Conservation (phyloP, 495 filamentous ascomycete genomes). For the Aspergillus kassunensis region DNA sequence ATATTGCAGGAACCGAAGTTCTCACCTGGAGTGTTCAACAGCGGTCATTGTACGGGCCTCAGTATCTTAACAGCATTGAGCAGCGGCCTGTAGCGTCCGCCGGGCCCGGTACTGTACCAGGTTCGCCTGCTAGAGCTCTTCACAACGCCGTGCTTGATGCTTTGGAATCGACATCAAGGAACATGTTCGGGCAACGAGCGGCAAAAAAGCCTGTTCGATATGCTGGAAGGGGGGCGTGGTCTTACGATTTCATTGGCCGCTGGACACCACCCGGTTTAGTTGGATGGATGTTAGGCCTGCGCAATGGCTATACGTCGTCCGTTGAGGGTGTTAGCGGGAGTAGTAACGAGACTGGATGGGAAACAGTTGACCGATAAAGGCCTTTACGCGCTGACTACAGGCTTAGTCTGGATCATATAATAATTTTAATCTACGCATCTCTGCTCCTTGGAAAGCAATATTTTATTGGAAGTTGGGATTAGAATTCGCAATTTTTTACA, state of each 20-base stretch:
- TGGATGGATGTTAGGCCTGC: constrained; percentile 82
- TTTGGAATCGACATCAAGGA: constrained; percentile 46
- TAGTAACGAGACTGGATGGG: constrained; percentile 39
- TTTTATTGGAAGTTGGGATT: no score
- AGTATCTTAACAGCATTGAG: constrained; percentile 43
- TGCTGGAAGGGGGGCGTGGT: constrained; percentile 73
- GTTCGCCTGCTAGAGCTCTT: constrained; percentile 67
- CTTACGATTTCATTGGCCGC: constrained; percentile 81
- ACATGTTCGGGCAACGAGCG: constrained; percentile 36
- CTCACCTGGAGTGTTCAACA: constrained; percentile 60
- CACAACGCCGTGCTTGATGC: constrained; percentile 88
- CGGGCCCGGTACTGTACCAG: constrained; percentile 47
- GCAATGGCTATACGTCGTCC: constrained; percentile 30
- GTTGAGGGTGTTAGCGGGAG: constrained; percentile 28
- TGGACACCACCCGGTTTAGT: constrained; percentile 79
- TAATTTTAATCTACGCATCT: constrained; percentile 2
- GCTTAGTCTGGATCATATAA: not conserved
- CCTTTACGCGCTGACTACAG: not conserved
- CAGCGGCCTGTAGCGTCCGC: constrained; percentile 40
- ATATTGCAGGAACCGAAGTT: constrained; percentile 56
- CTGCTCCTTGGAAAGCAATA: constrained; percentile 8
- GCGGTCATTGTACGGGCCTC: constrained; percentile 38
- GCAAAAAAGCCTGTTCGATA: constrained; percentile 53
- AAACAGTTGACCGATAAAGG: constrained; percentile 22
- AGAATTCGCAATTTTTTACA: no score